Conservation (phyloP, 192 early-diverging fungal genomes). For the Globomyces pollinis-pini region DNA sequence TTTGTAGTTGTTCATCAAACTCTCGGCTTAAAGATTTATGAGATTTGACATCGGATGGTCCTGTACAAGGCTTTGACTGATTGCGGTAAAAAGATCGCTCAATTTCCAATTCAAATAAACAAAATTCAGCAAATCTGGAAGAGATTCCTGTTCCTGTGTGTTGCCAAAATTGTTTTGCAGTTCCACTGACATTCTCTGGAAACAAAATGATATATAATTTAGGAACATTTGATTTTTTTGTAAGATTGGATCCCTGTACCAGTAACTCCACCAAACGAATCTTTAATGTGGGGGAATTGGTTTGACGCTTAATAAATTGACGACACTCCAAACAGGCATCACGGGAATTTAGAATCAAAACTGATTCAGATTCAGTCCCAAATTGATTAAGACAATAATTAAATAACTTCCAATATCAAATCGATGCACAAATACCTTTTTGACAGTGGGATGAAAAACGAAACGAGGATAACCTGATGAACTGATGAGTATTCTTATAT, state of each 20-base stretch:
- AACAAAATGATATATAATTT: slow-evolving; percentile 66
- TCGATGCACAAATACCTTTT: slow-evolving; percentile 28
- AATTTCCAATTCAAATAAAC: slow-evolving; percentile 57
- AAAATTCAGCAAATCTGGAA: slow-evolving; percentile 78
- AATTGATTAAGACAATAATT: slow-evolving; percentile 27
- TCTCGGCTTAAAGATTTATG: background rate
- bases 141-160: slow-evolving; percentile 86
- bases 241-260: too few relatives aligned
- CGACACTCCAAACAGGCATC: background rate
- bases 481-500: too few relatives aligned
- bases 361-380: slow-evolving; percentile 16
- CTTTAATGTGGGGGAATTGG: background rate
- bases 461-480: slow-evolving; percentile 91
- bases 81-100: background rate
- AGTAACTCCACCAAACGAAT: slow-evolving; percentile 63
- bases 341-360: slow-evolving; percentile 4
- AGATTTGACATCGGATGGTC: background rate
- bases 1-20: background rate
- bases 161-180: slow-evolving; percentile 96
- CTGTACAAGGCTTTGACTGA: slow-evolving; percentile 16
- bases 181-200: slow-evolving; percentile 50
- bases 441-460: slow-evolving; percentile 66
- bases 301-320: background rate
- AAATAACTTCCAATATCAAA: slow-evolving; percentile 23
- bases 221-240: slow-evolving; percentile 37